A percentile compares a stretch with the other conserved stretches of the same genome.
Conservation (phyloP, 1,284 basidiomycete genomes). For the Entoloma clypeatum region DNA sequence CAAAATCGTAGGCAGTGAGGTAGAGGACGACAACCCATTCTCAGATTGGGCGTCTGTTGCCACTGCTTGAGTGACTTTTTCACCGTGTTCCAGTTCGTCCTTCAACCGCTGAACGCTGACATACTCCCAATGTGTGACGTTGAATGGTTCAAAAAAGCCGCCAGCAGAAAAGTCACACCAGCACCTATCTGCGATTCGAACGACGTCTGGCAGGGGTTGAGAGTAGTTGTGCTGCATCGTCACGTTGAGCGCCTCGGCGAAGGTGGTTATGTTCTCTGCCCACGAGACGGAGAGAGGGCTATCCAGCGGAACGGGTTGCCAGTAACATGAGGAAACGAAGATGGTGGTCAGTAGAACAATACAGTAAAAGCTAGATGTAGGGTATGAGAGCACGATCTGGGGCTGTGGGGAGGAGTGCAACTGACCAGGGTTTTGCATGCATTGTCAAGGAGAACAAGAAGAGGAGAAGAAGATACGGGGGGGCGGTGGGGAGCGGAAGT, state of each 20-base stretch:
- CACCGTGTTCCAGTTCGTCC: constrained; percentile 43
- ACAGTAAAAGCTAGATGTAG: constrained; percentile 73
- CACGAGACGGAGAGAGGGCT: constrained; percentile 58
- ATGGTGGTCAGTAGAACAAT: constrained; percentile 72
- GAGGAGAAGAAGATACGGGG: constrained; percentile 69
- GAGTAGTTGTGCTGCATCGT: constrained; percentile 32
- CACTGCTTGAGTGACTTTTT: constrained; percentile 23
- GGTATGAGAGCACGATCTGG: constrained; percentile 3
- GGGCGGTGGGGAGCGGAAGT: constrained; percentile 72
- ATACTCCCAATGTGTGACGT: constrained; percentile 67
- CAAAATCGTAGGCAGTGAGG: constrained; percentile 1
- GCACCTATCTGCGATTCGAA: constrained; percentile 67
- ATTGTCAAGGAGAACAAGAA: constrained; percentile 71
- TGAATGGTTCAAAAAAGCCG: constrained; percentile 67
- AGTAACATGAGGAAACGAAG: constrained; percentile 81
- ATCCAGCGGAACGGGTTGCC: constrained; percentile 71
- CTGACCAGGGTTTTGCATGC: constrained; percentile 77
- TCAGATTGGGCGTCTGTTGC: constrained; percentile 15
- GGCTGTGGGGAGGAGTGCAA: constrained; percentile 14
- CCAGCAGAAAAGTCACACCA: constrained; percentile 71
- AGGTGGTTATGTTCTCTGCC: constrained; percentile 65
- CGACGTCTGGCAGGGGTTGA: constrained; percentile 41
- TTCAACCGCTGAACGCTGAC: constrained; percentile 51
- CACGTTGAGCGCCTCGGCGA: constrained; percentile 55
- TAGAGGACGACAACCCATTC: constrained; percentile 1